phyloP scores from a whole-genome alignment of 176 grass and related monocot species.

The Zoysia pacifica region DNA sequence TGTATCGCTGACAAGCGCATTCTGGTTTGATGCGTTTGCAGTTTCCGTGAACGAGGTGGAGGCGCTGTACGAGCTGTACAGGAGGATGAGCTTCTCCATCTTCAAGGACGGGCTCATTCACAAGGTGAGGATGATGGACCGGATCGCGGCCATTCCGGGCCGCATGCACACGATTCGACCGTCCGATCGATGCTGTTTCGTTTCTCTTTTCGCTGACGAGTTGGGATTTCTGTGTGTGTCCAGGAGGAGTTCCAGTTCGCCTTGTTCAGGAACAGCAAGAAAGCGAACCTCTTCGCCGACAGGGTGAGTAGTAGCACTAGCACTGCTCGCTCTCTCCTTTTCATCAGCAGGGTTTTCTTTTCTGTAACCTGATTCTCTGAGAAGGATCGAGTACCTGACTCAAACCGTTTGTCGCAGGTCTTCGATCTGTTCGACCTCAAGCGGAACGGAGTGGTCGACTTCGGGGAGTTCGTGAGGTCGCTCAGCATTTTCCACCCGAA shows the following conservation, averaged over 20 bases:
- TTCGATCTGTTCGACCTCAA: conserved; percentile 81
- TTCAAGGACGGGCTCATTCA: conserved; percentile 82
- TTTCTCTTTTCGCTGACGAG: background rate
- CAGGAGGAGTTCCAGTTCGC: conserved; percentile 86
- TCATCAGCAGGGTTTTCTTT: no score
- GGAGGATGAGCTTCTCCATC: conserved; percentile 72
- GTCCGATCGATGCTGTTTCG: no score
- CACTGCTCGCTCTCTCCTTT: no score
- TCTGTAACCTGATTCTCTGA: no score
- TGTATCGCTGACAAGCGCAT: background rate
- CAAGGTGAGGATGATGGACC: conserved; percentile 45
- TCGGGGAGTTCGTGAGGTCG: conserved; percentile 76
- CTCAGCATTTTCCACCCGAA: conserved; percentile 75
- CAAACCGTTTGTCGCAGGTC: conserved; percentile 37
- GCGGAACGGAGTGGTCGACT: conserved; percentile 68
- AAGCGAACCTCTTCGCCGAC: conserved; percentile 67
- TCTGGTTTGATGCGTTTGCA: conserved; percentile 15
- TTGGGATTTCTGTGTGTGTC: background rate
- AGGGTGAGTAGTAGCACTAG: conserved; percentile 35
- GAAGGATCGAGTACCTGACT: background rate
- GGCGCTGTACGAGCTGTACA: conserved; percentile 74
- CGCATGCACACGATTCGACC: no score
- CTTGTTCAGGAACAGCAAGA: conserved; percentile 67
- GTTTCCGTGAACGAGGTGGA: conserved; percentile 77
- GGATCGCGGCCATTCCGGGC: no score